These are phyloP conservation scores for Skeletonema grethae DNA, from an alignment of 108 stramenopile species.

Conservation along the genomic window DNA sequence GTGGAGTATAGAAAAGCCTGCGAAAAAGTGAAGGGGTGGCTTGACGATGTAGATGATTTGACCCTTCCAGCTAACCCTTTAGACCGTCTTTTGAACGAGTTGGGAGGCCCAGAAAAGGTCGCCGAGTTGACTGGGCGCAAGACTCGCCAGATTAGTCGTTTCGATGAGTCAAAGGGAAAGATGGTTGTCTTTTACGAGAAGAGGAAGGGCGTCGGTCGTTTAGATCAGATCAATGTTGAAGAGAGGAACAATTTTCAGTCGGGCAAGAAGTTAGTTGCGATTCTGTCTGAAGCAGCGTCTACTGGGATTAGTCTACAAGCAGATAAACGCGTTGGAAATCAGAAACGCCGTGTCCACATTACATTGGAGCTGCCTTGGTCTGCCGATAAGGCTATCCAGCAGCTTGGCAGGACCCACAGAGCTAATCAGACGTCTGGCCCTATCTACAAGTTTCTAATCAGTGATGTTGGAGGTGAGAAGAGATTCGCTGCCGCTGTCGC, in stretches of 20 bases:
- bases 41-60: conserved; percentile 14
- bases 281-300: conserved; percentile 75
- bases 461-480: conserved; percentile 68
- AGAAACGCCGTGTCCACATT: conserved; percentile 67
- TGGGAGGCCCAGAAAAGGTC: conserved; percentile 42
- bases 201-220: conserved; percentile 35
- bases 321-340: conserved; percentile 38
- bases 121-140: conserved; percentile 69
- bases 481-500: conserved; percentile 80
- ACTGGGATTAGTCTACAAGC: conserved; percentile 72
- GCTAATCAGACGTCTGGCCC: conserved; percentile 62
- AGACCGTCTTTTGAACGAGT: conserved; percentile 51
- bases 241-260: conserved; percentile 67
- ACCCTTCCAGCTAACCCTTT: conserved; percentile 45
- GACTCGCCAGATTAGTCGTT: conserved; percentile 21
- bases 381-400: conserved; percentile 77
- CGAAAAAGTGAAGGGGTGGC: conserved; percentile 17
- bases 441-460: conserved; percentile 54
- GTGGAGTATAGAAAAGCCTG: conserved; percentile 10
- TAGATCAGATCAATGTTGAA: conserved; percentile 64
- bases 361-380: conserved; percentile 83
- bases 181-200: conserved; percentile 41
- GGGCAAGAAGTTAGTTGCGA: conserved; percentile 69
- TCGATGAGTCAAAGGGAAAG: conserved; percentile 18
- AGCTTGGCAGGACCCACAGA: conserved; percentile 77